Percentiles rank a stretch among this genome's conserved stretches.
Evolutionary conservation across 1,284 basidiomycete genomes (phyloP).

Genomic region (Abortiporus biennis): DNA sequence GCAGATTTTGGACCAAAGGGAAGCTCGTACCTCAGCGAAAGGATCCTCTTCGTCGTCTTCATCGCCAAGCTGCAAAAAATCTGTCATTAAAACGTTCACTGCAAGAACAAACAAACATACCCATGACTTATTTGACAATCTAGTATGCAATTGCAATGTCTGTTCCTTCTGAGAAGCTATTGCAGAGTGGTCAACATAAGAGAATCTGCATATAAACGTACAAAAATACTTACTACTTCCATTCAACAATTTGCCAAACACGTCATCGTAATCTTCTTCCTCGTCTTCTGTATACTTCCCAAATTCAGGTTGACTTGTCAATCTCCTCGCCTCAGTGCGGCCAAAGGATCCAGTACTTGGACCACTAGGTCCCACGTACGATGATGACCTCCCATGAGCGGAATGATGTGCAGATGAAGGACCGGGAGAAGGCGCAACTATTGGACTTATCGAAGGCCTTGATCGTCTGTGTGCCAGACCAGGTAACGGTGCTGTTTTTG

Average conservation of each 20-base stretch:
- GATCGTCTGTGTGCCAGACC: constrained; percentile 39
- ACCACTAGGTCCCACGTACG: constrained; percentile 34
- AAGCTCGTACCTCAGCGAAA: constrained; percentile 72
- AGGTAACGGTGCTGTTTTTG: constrained; percentile 60
- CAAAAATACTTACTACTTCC: constrained; percentile 55
- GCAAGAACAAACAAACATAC: constrained; percentile 32
- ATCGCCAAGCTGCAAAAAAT: constrained; percentile 55
- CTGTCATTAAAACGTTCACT: constrained; percentile 6
- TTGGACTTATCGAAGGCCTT: constrained; percentile 30
- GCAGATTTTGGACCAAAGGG: not conserved
- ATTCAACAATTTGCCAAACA: constrained; percentile 70
- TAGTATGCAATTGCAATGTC: constrained; percentile 76
- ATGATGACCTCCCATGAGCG: constrained; percentile 42
- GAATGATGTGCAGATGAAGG: constrained; percentile 16
- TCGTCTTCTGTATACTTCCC: constrained; percentile 83
- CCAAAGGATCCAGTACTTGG: constrained; percentile 49
- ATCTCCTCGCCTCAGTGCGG: constrained; percentile 48
- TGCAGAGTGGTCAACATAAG: not conserved
- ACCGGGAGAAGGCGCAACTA: constrained; percentile 23
- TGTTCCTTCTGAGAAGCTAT: constrained; percentile 55
- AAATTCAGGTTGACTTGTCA: constrained; percentile 55
- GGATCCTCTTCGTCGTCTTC: constrained; percentile 90
- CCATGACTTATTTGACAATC: constrained; percentile 85
- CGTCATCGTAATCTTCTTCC: constrained; percentile 84
- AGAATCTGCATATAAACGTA: not conserved